Percentiles rank a stretch among this genome's conserved stretches.
Conservation (phyloP, 495 filamentous ascomycete genomes). For the Xanthoparmelia taractica region DNA sequence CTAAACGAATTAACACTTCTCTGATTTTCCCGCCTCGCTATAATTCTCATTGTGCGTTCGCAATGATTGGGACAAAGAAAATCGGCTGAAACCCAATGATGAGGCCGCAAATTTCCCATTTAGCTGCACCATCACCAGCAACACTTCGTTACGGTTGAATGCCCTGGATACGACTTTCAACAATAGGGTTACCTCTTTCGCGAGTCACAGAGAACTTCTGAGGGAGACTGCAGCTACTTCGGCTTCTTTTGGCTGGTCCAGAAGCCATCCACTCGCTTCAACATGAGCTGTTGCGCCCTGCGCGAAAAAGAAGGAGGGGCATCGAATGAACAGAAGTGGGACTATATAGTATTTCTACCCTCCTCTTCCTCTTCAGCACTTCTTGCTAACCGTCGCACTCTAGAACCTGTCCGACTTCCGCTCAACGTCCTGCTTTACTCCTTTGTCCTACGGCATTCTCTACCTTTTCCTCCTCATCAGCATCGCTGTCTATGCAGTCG, state of each 20-base stretch:
- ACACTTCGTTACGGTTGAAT: neutral
- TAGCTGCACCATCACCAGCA: neutral
- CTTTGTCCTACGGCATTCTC: constrained; percentile 77
- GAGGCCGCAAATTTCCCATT: neutral
- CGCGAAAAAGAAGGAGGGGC: constrained; percentile 59
- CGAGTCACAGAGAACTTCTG: neutral
- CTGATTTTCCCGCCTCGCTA: neutral
- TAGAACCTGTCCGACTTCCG: constrained; percentile 89
- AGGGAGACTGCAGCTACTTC: neutral
- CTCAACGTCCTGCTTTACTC: constrained; percentile 62
- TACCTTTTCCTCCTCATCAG: constrained; percentile 72
- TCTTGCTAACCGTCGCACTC: constrained; percentile 19
- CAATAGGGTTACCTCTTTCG: neutral
- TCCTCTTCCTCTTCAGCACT: neutral
- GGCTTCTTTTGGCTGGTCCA: constrained; percentile 17
- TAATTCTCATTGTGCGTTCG: constrained; percentile 7
- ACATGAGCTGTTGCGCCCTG: constrained; percentile 68
- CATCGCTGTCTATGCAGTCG: constrained; percentile 76
- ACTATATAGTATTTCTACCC: constrained; percentile 69
- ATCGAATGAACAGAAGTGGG: constrained; percentile 81
- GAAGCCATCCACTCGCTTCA: constrained; percentile 19
- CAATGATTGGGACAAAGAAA: constrained; percentile 5
- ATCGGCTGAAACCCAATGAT: constrained; percentile 1
- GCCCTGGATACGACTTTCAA: neutral
- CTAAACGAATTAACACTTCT: neutral